Base-by-base conservation (phyloP, 352 stramenopile species). In the Pythium phragmitis region DNA sequence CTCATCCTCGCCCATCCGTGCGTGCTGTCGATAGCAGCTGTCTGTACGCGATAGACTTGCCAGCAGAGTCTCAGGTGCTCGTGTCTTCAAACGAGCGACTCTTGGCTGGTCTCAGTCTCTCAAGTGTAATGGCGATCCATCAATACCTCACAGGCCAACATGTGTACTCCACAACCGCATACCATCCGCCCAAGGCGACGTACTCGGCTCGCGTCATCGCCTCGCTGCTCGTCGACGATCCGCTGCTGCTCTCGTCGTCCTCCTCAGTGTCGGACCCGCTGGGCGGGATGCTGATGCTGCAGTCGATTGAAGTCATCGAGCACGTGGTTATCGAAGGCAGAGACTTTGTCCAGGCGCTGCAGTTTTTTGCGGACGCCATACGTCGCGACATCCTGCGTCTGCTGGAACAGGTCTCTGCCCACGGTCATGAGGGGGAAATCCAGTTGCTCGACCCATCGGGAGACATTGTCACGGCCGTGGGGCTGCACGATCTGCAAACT, bases 361-460 rank as follows among this genome's bases (percentile, higher is more conserved):
- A 13, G 28, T 81, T 79, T 34, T 84, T 88, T 47, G 59, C 70
- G 0, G 73, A 82, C 19, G 76, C 70, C 43, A 73, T 79, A n/a
- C 37, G 37, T 0, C 60, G 30, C 28, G 79, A 88, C 21, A 28
- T 78, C 30, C 48, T 45, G 7, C 67, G 73, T 12, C 60, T 88
- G 13, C 33, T 66, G 8, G 16, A 37, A 36, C 47, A 21, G 16
- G 7, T 34, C 21, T 33, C 36, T 2, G 7, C 17, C 26, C 26
- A 30, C 26, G 26, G 26, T 46, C 9, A 28, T 0, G 4, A 48
- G 2, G 39, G 33, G 11, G 43, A 55, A 36, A 8, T 70, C 34
- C 16, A 36, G 3, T 14, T 76, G n/a, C 37, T 77, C 4, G 56
- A 54, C 17, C 58, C 50, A 1, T 19, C 19, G 7, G 56, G 58